Evolutionary conservation across 768 basidiomycete species (phyloP), one percentile per base, ranked within the genome.

Genomic region (Phaeotremella skinneri): DNA sequence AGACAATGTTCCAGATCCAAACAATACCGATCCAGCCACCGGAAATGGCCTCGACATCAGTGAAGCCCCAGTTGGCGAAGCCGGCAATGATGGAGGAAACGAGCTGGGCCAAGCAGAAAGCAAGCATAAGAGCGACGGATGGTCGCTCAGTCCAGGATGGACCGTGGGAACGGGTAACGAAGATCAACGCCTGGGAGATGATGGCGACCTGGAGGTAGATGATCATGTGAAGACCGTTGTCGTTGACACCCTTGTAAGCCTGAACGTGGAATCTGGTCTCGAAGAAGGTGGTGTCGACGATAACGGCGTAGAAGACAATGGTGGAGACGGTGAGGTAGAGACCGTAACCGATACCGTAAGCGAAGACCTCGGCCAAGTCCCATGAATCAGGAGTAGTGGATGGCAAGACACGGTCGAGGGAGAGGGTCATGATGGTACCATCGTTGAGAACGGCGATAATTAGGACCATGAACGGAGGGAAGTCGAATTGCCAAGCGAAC

Each of bases 391-490:
- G 94, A 14, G 88, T 87, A 79, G 81, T 86, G 34, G 90, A 92
- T 21, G 94, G 94, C 67, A 98, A 79, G 56, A 97, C 94, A 75
- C 94, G 90, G 78, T 98, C 94, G 42, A 94, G 87, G 41, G 75
- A 77, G 58, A 97, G 83, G 5, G 94, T 98, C 92, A 98, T 96
- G 83, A 98, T 97, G 63, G 94, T 97, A 76, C 94, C 94, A 76
- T 98, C 94, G 79, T 98, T 98, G 68, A 96, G 81, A 34, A 97
- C 83, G 58, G 94, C 94, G 66, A 98, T 92, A 78, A 97, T 90
- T 78, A 98, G 88, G 68, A 98, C 86, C 94, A 97, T 98, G 85
- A 98, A 98, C 13, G 94, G 91, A 66, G 94, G 94, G 91, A 98
- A 98, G 79, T 96, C 89, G 80, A 94, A 92, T 82, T 87, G 85